Evolutionary conservation across 306 rosid species (phyloP), one percentile per base, ranked within the genome.

Genomic region (Gillenia trifoliata): DNA sequence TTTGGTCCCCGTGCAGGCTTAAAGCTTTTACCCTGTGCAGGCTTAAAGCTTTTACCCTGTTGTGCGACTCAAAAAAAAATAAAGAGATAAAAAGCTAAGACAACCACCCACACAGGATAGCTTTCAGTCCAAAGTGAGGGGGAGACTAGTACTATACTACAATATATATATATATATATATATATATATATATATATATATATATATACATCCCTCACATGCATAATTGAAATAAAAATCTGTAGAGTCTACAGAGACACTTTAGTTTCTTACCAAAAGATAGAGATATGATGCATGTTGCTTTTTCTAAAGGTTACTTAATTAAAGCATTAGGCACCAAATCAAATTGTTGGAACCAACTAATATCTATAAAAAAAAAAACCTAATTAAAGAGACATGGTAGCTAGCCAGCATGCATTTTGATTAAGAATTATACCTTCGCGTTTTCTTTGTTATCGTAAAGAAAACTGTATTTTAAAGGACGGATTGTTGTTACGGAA

Each of bases 91-190:
- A 62, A 59, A 74, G 60, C 41, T 55, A 78, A 13, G 36, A 29
- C n/a, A 63, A 36, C 67, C 26, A 50, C 54, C 15, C 10, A 3
- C 28, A 17, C 40, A 45, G 4, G 30, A 50, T 22, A 31, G 64
- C 36, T 72, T 66, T 47, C 84, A 76, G 15, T 65, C 70, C 74
- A 56, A 56, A 72, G 78, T 30, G 31, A 16, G 52, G 4, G 52
- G 66, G 49, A 31, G 28, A 45, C 52, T 45, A 1, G 5, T 16
- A 47, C 0, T 0, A 47, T 47, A 4, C 52, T 4, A 1, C 52
- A 47, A 45, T 15, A 45, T 15, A 15, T 45, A 4, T 45, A 5
- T 15, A 45, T 15, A 43, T 40, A 29, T 29, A 29, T 29, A 29
- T 29, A 29, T 29, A 29, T 29, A 29, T 29, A 29, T 29, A 29